These are phyloP conservation scores for Candida maris DNA, from an alignment of 805 yeast species.

Conservation along the genomic window DNA sequence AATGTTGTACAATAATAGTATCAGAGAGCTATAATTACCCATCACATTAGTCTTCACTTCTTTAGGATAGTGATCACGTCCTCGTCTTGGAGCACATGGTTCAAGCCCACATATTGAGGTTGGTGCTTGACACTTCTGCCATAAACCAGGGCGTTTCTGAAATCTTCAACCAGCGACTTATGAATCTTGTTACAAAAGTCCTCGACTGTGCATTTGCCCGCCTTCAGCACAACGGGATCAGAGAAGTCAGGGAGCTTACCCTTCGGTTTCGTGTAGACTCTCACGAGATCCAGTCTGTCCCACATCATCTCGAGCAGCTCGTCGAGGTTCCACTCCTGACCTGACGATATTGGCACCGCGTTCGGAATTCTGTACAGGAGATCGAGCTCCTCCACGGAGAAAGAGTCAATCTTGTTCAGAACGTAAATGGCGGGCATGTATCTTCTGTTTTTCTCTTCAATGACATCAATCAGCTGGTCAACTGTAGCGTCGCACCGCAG, in stretches of 20 bases:
- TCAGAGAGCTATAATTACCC: too few species aligned
- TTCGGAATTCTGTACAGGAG: constrained; percentile 88
- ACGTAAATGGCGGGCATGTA: constrained; percentile 96
- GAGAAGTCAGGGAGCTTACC: constrained; percentile 89
- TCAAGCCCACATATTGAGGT: constrained; percentile 91
- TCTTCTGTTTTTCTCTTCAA: constrained; percentile 85
- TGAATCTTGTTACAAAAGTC: constrained; percentile 97
- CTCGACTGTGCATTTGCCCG: constrained; percentile 79
- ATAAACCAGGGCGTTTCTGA: constrained; percentile 86
- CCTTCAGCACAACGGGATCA: constrained; percentile 91
- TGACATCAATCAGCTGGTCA: constrained; percentile 91
- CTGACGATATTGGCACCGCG: constrained; percentile 96
- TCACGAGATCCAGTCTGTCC: constrained; percentile 83
- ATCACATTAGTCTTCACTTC: constrained; percentile 32
- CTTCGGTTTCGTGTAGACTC: constrained; percentile 97
- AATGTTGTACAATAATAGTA: too few species aligned
- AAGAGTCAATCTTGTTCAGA: constrained; percentile 91
- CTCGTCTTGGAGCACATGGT: constrained; percentile 85
- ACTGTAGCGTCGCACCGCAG: constrained; percentile 97
- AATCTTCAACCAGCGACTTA: constrained; percentile 89
- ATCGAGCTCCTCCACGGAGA: constrained; percentile 90
- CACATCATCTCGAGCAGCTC: constrained; percentile 94
- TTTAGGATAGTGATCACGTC: constrained; percentile 95
- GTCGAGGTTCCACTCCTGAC: constrained; percentile 95
- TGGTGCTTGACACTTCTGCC: constrained; percentile 97